These are phyloP conservation scores for Trypanosoma cruzi DNA, from an alignment of 208 protist species.

Conservation along the genomic window DNA sequence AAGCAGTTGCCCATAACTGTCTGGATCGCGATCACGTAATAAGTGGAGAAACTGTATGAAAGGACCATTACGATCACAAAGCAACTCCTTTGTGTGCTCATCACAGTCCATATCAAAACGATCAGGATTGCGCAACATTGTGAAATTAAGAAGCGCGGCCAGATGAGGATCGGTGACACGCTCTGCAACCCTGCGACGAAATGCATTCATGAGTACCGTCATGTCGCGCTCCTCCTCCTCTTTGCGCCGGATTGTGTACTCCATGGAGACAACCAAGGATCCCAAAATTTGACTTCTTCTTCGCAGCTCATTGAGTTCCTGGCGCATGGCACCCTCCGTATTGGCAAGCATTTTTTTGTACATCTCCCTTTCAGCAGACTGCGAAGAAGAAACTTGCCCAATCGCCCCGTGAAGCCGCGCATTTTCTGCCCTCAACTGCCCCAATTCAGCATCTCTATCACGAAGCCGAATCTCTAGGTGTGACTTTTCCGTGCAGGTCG, in stretches of 20 bases:
- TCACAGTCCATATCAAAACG: conserved; percentile 76
- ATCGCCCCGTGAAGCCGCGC: conserved; percentile 48
- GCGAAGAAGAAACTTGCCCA: conserved; percentile 25
- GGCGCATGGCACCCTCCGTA: conserved; percentile 12
- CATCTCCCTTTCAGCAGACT: conserved; percentile 26
- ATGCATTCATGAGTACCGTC: conserved; percentile 71
- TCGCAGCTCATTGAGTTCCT: conserved; percentile 49
- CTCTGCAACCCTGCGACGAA: conserved; percentile 63
- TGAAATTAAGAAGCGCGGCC: conserved; percentile 57
- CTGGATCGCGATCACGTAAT: conserved; percentile 49
- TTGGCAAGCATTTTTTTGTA: conserved; percentile 35
- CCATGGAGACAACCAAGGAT: conserved; percentile 63
- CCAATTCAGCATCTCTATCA: conserved; percentile 48
- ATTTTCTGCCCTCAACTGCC: conserved; percentile 56
- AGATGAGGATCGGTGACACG: conserved; percentile 63
- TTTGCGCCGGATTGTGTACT: conserved; percentile 78
- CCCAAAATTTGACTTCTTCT: conserved; percentile 50
- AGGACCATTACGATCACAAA: conserved; percentile 64
- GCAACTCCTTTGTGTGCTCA: conserved; percentile 47
- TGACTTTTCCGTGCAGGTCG: conserved; percentile 41
- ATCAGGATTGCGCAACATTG: conserved; percentile 69
- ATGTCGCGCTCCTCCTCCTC: conserved; percentile 83
- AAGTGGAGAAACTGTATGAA: conserved; percentile 73
- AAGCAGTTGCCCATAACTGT: conserved; percentile 67
- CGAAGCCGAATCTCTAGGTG: conserved; percentile 68